phyloP scores from a whole-genome alignment of 1,284 basidiomycete genomes.

The Heterobasidion irregulare region DNA sequence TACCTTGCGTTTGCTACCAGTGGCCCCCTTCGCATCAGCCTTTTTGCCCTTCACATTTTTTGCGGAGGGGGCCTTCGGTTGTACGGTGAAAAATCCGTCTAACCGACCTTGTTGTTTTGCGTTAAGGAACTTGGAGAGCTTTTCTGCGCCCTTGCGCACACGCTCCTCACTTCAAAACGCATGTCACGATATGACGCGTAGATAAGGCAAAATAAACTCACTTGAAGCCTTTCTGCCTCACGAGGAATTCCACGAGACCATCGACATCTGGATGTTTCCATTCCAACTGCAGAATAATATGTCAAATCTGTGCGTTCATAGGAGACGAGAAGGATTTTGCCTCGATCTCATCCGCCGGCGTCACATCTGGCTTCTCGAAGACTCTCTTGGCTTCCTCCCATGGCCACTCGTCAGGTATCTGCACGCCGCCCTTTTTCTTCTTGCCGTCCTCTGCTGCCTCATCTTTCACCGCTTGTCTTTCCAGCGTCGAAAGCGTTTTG shows the following conservation, averaged over 20 bases:
- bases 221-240: conserved; percentile 97
- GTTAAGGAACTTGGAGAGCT: conserved; percentile 80
- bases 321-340: conserved; percentile 30
- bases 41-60: conserved; percentile 26
- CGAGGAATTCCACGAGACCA: conserved; percentile 91
- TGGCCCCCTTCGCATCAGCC: conserved; percentile 21
- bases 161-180: conserved; percentile 75
- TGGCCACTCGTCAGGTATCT: conserved; percentile 91
- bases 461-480: conserved; percentile 42
- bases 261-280: conserved; percentile 95
- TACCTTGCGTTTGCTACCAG: conserved; percentile 64
- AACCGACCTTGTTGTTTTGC: conserved; percentile 95
- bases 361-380: conserved; percentile 86
- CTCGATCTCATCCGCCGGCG: conserved; percentile 82
- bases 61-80: conserved; percentile 41
- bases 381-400: conserved; percentile 92
- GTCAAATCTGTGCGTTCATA: not conserved
- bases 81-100: conserved; percentile 89
- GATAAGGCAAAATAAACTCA: conserved; percentile 22
- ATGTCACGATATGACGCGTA: conserved; percentile 1
- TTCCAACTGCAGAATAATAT: conserved; percentile 56
- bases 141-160: conserved; percentile 92
- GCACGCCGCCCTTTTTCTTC: conserved; percentile 60
- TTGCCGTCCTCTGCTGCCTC: conserved; percentile 39
- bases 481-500: not conserved